Percentiles rank a stretch among this genome's conserved stretches.
These are phyloP conservation scores for Aspergillus jensenii DNA, from an alignment of 2,329 filamentous ascomycete species.

Conservation along the genomic window DNA sequence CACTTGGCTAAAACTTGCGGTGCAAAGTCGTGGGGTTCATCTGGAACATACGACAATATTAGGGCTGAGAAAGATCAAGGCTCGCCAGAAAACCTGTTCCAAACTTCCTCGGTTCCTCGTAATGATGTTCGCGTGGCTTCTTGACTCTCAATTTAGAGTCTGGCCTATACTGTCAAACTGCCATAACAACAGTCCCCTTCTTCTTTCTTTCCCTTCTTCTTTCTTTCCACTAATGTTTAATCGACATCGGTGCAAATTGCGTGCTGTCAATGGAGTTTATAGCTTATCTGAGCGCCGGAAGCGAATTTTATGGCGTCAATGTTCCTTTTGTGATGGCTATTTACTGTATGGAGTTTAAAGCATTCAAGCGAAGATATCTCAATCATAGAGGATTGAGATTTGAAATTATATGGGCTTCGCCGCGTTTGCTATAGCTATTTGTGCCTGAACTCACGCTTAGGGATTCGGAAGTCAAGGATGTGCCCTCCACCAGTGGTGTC, in stretches of 20 bases:
- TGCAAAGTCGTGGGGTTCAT: slow-evolving; percentile 17
- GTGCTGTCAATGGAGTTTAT: background rate
- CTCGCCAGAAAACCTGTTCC: slow-evolving; percentile 5
- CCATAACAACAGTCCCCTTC: background rate
- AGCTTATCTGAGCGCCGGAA: background rate
- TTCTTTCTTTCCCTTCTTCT: background rate
- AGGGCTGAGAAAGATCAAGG: slow-evolving; percentile 6
- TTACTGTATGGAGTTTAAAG: background rate
- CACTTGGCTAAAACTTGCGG: slow-evolving; percentile 18
- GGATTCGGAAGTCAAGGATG: background rate
- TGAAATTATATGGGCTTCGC: background rate
- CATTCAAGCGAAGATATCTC: background rate
- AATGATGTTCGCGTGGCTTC: slow-evolving; percentile 4
- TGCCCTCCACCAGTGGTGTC: background rate
- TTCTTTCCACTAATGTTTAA: background rate
- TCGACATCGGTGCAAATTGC: background rate
- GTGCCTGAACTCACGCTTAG: background rate
- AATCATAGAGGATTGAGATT: background rate
- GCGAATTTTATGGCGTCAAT: background rate
- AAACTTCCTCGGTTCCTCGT: background rate
- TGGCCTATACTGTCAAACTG: background rate
- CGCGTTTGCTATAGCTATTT: background rate
- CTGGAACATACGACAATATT: slow-evolving; percentile 2
- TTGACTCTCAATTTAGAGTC: background rate
- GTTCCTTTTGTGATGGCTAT: slow-evolving; percentile 1